Conservation (phyloP, 2,329 filamentous ascomycete species). For the Phoma sp. region DNA sequence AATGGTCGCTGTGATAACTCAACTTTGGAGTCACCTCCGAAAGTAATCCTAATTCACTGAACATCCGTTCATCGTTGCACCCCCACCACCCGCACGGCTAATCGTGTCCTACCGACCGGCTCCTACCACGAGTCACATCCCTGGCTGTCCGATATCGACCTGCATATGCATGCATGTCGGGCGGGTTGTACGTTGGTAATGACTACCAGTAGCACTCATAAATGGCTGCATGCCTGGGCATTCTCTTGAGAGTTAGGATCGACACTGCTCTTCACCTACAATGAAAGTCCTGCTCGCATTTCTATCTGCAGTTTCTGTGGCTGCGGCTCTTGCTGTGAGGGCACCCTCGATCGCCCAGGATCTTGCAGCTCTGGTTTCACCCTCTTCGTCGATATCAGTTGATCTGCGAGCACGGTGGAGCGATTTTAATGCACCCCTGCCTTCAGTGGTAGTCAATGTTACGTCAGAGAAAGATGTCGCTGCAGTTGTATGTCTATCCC, state of each 20-base stretch:
- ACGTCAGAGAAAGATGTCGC: slow-evolving; percentile 32
- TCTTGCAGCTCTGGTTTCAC: slow-evolving; percentile 22
- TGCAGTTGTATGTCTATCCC: slow-evolving; percentile 20
- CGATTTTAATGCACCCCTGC: slow-evolving; percentile 25
- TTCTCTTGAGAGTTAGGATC: background rate
- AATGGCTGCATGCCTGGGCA: background rate
- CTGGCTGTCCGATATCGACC: background rate
- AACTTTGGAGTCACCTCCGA: background rate
- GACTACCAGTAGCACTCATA: no score
- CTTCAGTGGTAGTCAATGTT: slow-evolving; percentile 31
- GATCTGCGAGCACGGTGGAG: slow-evolving; percentile 34
- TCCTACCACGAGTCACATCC: background rate
- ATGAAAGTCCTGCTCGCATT: slow-evolving; percentile 24
- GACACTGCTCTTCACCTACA: background rate
- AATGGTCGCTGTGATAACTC: no score
- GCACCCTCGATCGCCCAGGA: slow-evolving; percentile 21
- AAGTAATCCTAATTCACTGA: background rate
- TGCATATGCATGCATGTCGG: background rate
- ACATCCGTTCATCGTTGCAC: background rate
- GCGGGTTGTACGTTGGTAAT: no score
- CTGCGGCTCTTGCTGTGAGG: slow-evolving; percentile 22
- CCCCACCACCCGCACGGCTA: background rate
- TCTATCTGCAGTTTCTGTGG: slow-evolving; percentile 16
- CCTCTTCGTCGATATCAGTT: slow-evolving; percentile 20
- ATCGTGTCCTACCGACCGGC: background rate